Evolutionary conservation across 2,329 filamentous ascomycete genomes (phyloP), one percentile per base, ranked within the genome.

Genomic region (Drechslerella stenobrocha): DNA sequence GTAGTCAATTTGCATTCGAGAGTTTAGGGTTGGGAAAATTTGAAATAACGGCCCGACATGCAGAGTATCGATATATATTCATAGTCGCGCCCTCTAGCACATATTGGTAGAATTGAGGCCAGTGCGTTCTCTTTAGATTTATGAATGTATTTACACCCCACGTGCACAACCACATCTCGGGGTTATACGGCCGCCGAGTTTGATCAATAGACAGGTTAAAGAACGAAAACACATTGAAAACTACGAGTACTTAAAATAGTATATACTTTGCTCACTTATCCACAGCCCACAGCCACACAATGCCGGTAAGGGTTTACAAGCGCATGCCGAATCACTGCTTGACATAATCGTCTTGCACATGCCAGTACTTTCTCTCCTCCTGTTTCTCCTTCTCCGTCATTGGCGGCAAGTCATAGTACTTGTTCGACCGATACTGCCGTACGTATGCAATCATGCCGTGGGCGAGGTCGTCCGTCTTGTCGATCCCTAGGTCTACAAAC

Each of bases 281-380:
- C 13, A 42, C 13, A 15, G 37, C 18, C 37, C 7, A 42, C 37
- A 42, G 22, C 18, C 37, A 5, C 15, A 7, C 4, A 18, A 26
- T 26, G 44, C 24, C 2, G 28, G 20, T 50, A 66, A 66, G 40
- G 58, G 45, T 51, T 44, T 52, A 60, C 37, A 42, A 11, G 34
- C 34, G 15, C 40, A n/a, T 30, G 37, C 22, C 24, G 26, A 57
- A 50, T 35, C 34, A 24, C 22, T 9, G 34, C 23, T 57, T 40
- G 28, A 26, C 35, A 35, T 35, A 15, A 60, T 93, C 87, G 76
- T 95, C 89, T 75, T 90, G 80, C 69, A 98, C 91, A 77, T 98
- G 93, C 77, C 97, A 80, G 77, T 95, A 98, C 82, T 96, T 93
- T 83, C 87, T 93, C 79, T 97, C 91, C 78, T 97, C 91, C 74